Evolutionary conservation across 257 asterid species (phyloP).

Genomic region (Ilex aquifolium): DNA sequence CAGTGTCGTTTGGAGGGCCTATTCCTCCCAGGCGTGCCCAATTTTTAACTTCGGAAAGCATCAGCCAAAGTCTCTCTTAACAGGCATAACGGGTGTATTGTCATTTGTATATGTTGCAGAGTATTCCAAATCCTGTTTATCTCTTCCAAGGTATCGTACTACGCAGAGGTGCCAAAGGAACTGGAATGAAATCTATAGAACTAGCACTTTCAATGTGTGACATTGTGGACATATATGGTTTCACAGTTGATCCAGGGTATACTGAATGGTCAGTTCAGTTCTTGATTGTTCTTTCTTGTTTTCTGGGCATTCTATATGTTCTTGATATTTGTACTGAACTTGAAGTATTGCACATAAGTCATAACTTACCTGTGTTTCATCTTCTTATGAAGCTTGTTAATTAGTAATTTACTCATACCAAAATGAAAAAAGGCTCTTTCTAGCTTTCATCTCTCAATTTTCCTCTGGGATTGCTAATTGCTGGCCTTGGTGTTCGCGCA

Average conservation of each 20-base stretch:
- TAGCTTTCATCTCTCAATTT: no score
- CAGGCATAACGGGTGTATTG: not conserved
- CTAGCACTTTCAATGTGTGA: conserved; percentile 99
- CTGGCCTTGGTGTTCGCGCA: conserved; percentile 15
- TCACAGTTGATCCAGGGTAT: conserved; percentile 99
- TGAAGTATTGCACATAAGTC: not conserved
- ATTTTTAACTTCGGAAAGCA: no score
- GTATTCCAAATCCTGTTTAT: conserved; percentile 86
- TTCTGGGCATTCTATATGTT: not conserved
- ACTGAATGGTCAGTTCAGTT: conserved; percentile 74
- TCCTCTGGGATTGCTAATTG: no score
- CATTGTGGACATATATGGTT: conserved; percentile 88
- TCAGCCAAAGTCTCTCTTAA: not conserved
- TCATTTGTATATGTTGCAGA: conserved; percentile 33
- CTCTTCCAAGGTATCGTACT: conserved; percentile 97
- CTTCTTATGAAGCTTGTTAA: not conserved
- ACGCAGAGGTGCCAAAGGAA: conserved; percentile 98
- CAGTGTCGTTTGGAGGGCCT: no score
- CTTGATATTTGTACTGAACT: not conserved
- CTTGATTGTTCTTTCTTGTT: conserved; percentile 1
- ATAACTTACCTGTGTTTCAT: not conserved
- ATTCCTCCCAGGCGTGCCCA: no score
- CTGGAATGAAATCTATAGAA: conserved; percentile 99
- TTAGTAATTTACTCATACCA: not conserved
- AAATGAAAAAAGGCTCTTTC: no score